Conservation (phyloP, 192 early-diverging fungal genomes). For the Paraglomus brasilianum region DNA sequence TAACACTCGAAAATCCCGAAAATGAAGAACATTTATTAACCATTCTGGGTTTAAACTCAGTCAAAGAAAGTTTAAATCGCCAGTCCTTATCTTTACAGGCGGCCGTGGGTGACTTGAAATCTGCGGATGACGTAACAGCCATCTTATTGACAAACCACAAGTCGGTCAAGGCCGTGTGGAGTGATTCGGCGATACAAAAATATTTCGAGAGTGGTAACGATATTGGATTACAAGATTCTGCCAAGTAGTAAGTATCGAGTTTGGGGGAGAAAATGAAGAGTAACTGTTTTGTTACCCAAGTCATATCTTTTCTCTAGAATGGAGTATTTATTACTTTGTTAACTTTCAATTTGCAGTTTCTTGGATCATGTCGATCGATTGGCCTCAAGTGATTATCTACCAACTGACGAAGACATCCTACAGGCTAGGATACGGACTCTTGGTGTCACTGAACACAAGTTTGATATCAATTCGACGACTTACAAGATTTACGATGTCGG, state of each 20-base stretch:
- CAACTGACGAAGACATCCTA: conserved; percentile 69
- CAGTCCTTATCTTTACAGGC: conserved; percentile 37
- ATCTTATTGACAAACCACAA: conserved; percentile 41
- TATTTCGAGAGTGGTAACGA: conserved; percentile 36
- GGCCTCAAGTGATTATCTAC: conserved; percentile 49
- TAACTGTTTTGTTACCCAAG: too few species aligned
- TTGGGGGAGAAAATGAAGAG: too few species aligned
- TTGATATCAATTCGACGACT: conserved; percentile 57
- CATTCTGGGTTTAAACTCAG: conserved; percentile 21
- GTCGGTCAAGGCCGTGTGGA: conserved; percentile 47
- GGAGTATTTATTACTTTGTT: too few species aligned
- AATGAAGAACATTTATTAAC: conserved; percentile 38
- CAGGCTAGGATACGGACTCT: conserved; percentile 67
- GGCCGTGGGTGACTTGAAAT: conserved; percentile 36
- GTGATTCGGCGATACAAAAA: conserved; percentile 39
- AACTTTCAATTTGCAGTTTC: conserved; percentile 38
- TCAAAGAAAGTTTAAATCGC: conserved; percentile 37
- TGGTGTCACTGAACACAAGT: conserved; percentile 66
- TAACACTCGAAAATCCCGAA: conserved; percentile 32
- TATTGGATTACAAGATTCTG: conserved; percentile 49
- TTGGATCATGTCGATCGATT: conserved; percentile 52
- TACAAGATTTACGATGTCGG: conserved; percentile 72
- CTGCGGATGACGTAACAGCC: conserved; percentile 36
- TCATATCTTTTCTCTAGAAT: too few species aligned
- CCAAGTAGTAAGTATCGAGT: conserved; percentile 51